Conservation (phyloP, 768 basidiomycete genomes). For the Ramaria sp. region DNA sequence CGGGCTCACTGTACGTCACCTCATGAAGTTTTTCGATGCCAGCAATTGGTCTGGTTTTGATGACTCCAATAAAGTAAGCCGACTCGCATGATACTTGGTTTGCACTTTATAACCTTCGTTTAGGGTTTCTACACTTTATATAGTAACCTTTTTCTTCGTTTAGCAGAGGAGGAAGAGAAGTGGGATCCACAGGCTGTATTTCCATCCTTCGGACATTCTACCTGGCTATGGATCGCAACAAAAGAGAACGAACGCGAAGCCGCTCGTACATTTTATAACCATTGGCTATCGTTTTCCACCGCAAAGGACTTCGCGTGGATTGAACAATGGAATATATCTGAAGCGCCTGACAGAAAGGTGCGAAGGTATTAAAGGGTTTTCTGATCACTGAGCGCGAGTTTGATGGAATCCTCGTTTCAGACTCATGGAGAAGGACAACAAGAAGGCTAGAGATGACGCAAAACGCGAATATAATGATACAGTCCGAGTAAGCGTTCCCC, state of each 20-base stretch:
- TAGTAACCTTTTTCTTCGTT: slow-evolving; percentile 72
- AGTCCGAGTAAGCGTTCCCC: slow-evolving; percentile 52
- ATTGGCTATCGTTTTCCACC: slow-evolving; percentile 81
- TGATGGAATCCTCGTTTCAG: slow-evolving; percentile 27
- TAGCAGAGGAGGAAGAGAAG: slow-evolving; percentile 68
- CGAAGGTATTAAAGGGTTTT: slow-evolving; percentile 44
- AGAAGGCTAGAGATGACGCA: slow-evolving; percentile 79
- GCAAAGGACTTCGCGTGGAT: slow-evolving; percentile 83
- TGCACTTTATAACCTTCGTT: background rate
- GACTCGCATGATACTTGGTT: background rate
- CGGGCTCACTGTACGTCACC: slow-evolving; percentile 70
- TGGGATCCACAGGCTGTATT: slow-evolving; percentile 35
- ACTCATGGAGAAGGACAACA: slow-evolving; percentile 94
- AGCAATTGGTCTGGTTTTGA: slow-evolving; percentile 55
- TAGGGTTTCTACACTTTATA: slow-evolving; percentile 90
- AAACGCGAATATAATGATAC: slow-evolving; percentile 89
- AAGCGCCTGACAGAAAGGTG: slow-evolving; percentile 80
- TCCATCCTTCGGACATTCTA: slow-evolving; percentile 75
- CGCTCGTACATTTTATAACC: slow-evolving; percentile 68
- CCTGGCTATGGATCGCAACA: slow-evolving; percentile 56
- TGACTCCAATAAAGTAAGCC: slow-evolving; percentile 43
- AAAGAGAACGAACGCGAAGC: slow-evolving; percentile 36
- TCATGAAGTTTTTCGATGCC: slow-evolving; percentile 76
- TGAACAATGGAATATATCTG: slow-evolving; percentile 70
- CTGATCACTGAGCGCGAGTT: background rate